Evolutionary conservation across 202 grass and related monocot species (phyloP).

Genomic region (Saccharum hybrid): DNA sequence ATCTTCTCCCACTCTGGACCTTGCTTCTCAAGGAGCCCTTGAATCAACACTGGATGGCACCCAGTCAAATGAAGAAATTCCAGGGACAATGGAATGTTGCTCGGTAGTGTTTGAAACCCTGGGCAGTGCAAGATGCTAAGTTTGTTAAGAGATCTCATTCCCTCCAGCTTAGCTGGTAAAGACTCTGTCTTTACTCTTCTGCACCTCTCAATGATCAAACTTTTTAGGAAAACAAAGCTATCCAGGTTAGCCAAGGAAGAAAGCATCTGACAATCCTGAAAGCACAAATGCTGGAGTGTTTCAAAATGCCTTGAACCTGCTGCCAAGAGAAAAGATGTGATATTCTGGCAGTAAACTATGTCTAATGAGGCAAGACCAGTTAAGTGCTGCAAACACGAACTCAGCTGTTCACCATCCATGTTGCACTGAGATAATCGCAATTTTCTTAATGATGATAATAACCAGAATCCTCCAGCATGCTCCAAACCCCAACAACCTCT

Average conservation of each 20-base stretch:
- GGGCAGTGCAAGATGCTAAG: slow-evolving; percentile 51
- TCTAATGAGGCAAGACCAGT: slow-evolving; percentile 12
- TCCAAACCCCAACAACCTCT: slow-evolving; percentile 6
- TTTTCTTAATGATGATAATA: slow-evolving; percentile 36
- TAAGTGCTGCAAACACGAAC: slow-evolving; percentile 12
- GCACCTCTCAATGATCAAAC: slow-evolving; percentile 53
- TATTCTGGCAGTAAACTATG: slow-evolving; percentile 24
- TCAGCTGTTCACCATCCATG: slow-evolving; percentile 18
- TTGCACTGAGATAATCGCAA: slow-evolving; percentile 43
- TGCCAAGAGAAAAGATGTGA: slow-evolving; percentile 24
- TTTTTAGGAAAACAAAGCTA: slow-evolving; percentile 39
- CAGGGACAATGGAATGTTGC: slow-evolving; percentile 38
- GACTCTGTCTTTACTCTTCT: slow-evolving; percentile 19
- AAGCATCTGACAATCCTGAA: slow-evolving; percentile 38
- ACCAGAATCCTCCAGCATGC: slow-evolving; percentile 26
- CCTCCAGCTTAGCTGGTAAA: slow-evolving; percentile 5
- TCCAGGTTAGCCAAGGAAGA: slow-evolving; percentile 41
- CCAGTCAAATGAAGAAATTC: slow-evolving; percentile 51
- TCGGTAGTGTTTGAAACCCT: slow-evolving; percentile 43
- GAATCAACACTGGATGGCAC: slow-evolving; percentile 41
- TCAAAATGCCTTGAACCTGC: neutral
- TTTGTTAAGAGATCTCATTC: slow-evolving; percentile 45
- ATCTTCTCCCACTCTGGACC: slow-evolving; percentile 48
- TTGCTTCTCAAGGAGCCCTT: slow-evolving; percentile 20
- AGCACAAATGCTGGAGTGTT: slow-evolving; percentile 34